Evolutionary conservation across 129 eudicot species (phyloP), one percentile per base, ranked within the genome.

Genomic region (Gnaphalium uliginosum): DNA sequence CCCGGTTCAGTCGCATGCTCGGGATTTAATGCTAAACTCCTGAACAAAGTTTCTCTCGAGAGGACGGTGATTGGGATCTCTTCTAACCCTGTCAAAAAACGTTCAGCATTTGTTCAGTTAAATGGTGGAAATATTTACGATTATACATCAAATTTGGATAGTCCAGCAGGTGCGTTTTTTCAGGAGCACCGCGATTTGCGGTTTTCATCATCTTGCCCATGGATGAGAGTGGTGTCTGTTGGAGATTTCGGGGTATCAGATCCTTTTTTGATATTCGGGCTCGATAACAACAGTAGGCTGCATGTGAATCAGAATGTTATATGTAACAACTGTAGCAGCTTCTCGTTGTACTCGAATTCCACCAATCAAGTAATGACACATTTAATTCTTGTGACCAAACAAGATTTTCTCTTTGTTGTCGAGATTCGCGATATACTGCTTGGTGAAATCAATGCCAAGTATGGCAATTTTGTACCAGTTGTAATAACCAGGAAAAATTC

Each of bases 291-390:
- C 70, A 63, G 91, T 66, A 77, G 83, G 79, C 84, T 93, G 57
- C 89, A 88, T 74, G 91, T 80, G 37, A 78, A 81, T 78, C 90
- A 93, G 51, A 87, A 78, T 50, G 80, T 81, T 70, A 32, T 94
- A 54, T 90, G 94, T 71, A 91, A 83, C 86, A 94, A 91, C 77
- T 94, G 97, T 79, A 83, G 90, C 78, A 90, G 89, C 83, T 94
- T 88, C 76, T 82, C 97, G 7, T 72, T 86, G 56, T 94, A 94
- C 84, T 90, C 98, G 11, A 91, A 83, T 76, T 82, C 88, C 53
- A 51, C 82, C 53, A 86, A 89, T 73, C 86, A 86, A 71, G 43
- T 59, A 65, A 69, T 81, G 57, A 85, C 98, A 48, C 97, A 94
- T 85, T 61, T 94, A 73, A 84, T 91, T 67, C 87, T 94, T 66